phyloP scores from a whole-genome alignment of 1,284 basidiomycete genomes.

The Papiliotrema fonsecae region DNA sequence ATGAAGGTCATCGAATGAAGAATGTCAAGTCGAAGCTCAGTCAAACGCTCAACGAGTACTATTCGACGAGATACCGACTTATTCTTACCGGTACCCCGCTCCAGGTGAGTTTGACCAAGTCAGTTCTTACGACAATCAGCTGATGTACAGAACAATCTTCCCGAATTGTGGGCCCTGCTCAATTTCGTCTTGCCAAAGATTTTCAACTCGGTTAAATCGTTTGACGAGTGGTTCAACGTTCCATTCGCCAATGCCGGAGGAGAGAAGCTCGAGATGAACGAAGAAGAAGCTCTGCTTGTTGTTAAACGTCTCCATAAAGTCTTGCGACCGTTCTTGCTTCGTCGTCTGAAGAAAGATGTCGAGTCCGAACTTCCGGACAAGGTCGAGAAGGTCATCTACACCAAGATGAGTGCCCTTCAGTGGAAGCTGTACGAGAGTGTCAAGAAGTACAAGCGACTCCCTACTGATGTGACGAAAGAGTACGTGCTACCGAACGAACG shows the following conservation, averaged over 20 bases:
- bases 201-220: conserved; percentile 99
- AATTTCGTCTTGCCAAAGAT: conserved; percentile 98
- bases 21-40: conserved; percentile 94
- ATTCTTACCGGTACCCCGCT: conserved; percentile 97
- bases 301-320: conserved; percentile 99
- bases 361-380: conserved; percentile 97
- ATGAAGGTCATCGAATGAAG: conserved; percentile 99
- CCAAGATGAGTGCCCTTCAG: conserved; percentile 93
- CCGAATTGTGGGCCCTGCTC: conserved; percentile 95
- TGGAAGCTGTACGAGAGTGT: conserved; percentile 89
- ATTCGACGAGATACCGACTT: conserved; percentile 87
- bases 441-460: conserved; percentile 62
- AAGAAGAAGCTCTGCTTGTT: conserved; percentile 98
- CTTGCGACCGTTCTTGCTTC: conserved; percentile 90
- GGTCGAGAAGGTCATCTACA: conserved; percentile 98
- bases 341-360: conserved; percentile 97
- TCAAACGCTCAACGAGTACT: conserved; percentile 88
- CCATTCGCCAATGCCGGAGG: conserved; percentile 97
- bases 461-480: conserved; percentile 37
- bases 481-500: neutral
- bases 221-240: conserved; percentile 99
- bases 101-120: conserved; percentile 53
- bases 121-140: neutral
- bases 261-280: conserved; percentile 98
- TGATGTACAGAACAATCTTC: conserved; percentile 75